A percentile compares a stretch with the other conserved stretches of the same genome.
These are phyloP conservation scores for Tillandsia fasciculata DNA, from an alignment of 176 grass and related monocot genomes.

Conservation along the genomic window DNA sequence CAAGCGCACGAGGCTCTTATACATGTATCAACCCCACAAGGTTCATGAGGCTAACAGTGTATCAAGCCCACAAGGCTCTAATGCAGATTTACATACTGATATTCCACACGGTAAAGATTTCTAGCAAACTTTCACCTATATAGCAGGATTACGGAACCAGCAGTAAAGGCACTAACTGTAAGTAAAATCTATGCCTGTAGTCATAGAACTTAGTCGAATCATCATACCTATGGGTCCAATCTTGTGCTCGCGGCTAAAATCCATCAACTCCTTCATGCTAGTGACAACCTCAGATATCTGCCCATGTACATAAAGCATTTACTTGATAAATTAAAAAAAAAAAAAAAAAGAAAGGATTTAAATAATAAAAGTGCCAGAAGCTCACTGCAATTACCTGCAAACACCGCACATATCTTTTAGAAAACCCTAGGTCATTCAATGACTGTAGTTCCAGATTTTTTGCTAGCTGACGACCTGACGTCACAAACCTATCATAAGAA, in stretches of 20 bases:
- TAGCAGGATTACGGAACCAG: no score
- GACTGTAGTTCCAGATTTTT: slow-evolving; percentile 80
- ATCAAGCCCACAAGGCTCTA: no score
- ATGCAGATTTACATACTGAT: no score
- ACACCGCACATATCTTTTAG: slow-evolving; percentile 95
- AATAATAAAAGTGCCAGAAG: no score
- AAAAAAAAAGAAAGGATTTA: not conserved
- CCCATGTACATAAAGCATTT: slow-evolving; percentile 16
- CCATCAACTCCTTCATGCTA: slow-evolving; percentile 98
- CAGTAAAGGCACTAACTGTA: no score
- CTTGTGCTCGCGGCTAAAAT: slow-evolving; percentile 73
- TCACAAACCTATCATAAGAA: slow-evolving; percentile 52
- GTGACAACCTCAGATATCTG: slow-evolving; percentile 98
- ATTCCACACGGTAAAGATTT: no score
- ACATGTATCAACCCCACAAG: no score
- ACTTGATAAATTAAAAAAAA: not conserved
- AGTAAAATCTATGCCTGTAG: not conserved
- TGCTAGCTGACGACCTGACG: slow-evolving; percentile 56
- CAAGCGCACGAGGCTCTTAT: no score
- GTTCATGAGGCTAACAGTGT: no score
- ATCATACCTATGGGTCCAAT: slow-evolving; percentile 73
- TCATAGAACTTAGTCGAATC: not conserved
- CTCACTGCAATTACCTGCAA: slow-evolving; percentile 49
- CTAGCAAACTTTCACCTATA: no score
- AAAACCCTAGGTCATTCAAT: slow-evolving; percentile 90